Evolutionary conservation across 2,329 filamentous ascomycete species (phyloP), one percentile per base, ranked within the genome.

Genomic region (Chalaropsis thielavioides): DNA sequence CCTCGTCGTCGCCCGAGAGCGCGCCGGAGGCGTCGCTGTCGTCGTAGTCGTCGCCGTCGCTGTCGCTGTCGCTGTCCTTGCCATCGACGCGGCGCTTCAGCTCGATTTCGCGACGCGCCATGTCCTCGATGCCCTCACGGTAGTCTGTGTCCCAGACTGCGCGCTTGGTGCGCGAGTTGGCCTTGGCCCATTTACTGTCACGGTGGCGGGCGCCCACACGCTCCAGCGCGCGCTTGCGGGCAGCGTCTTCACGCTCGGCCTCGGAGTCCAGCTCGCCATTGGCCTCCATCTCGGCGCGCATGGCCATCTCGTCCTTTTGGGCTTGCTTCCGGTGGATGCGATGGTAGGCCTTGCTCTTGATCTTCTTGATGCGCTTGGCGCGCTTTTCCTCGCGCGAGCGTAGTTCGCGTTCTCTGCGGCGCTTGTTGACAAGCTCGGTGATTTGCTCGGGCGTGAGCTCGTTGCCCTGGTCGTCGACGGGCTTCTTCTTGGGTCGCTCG

Each of bases 261-360:
- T 86, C 83, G 0, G 86, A 89, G 69, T 84, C 83, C 27, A 83
- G 77, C 69, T 82, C 80, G 24, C 82, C 82, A 11, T 81, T 80
- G 62, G 81, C 83, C 19, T 78, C 80, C 74, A 79, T 79, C 65
- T 71, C 80, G 71, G 81, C 80, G 19, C 75, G 76, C 17, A 77
- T 74, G 17, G 80, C 81, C 72, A 79, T 76, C 73, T 85, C 74
- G 67, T 83, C 73, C 64, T 81, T 78, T 69, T 81, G 75, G 70
- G 78, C 71, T 74, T 85, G 89, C 72, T 88, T 96, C 44, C 92
- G 85, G 75, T 97, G 92, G 15, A 97, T 87, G 56, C 92, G 87
- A 64, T 92, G 89, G 73, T 95, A 99, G 0, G 91, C 84, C 75
- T 96, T 99, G 73, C 89, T 95, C 80, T 99, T 99, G 77, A 99